Evolutionary conservation across 176 grass and related monocot species (phyloP), one percentile per base, ranked within the genome.

Genomic region (Avena sativa): DNA sequence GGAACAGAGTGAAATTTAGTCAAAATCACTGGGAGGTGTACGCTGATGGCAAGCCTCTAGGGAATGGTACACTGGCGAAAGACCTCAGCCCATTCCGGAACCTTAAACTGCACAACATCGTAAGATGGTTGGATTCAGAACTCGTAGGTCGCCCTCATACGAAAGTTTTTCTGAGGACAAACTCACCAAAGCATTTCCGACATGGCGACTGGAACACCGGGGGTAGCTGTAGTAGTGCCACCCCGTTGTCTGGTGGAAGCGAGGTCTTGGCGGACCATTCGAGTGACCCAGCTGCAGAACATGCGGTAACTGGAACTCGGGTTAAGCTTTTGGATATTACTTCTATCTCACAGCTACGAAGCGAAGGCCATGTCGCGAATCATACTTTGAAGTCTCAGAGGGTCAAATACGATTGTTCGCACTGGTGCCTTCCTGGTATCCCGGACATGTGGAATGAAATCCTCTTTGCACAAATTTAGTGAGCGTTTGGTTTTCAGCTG

Each of bases 361-460:
- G 94, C 26, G 95, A 97, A 84, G 92, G 89, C 34, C 95, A 97
- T 77, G 88, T 97, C 74, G 93, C 95, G 1, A 93, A 94, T 62
- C 93, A 92, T 79, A 93, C 34, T 71, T 63, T 73, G 26, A 93
- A 91, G 74, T 58, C 82, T 13, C 83, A 56, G 7, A 76, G 78
- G 17, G 92, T 85, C n/a, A 72, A 92, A 13, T 88, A 91, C 15
- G 95, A 97, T 86, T 97, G 95, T 51, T 93, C 94, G 71, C 95
- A 97, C 48, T 97, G 95, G 95, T 97, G 95, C 65, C 90, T 97
- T 75, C 95, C 95, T 59, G 92, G 95, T 36, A 72, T 97, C 84
- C 95, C 95, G 16, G 95, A 95, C 62, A 86, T 72, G 28, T 97
- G 95, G 95, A 97, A 97, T 79, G 95, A 97, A 79, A 89, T 97